Conservation (phyloP, 352 stramenopile genomes). For the Phytophthora agathidicida region DNA sequence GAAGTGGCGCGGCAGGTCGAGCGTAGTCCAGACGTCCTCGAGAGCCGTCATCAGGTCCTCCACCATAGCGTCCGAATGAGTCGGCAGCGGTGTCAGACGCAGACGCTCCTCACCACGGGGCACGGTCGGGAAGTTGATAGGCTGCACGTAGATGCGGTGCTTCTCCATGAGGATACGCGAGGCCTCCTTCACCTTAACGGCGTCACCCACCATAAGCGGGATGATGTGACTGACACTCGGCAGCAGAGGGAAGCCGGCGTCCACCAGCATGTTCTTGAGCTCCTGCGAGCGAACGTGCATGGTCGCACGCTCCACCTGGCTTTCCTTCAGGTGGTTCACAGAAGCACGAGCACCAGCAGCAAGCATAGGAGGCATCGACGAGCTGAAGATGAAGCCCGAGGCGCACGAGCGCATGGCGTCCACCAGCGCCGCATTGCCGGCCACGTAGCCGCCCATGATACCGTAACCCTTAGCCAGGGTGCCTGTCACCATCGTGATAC, state of each 20-base stretch:
- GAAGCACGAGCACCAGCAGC: conserved; percentile 82
- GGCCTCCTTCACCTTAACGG: conserved; percentile 89
- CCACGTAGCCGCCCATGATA: conserved; percentile 93
- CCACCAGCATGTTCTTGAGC: conserved; percentile 85
- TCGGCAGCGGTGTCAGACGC: conserved; percentile 84
- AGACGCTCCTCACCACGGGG: conserved; percentile 90
- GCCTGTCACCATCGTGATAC: conserved; percentile 91
- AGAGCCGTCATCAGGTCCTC: conserved; percentile 83
- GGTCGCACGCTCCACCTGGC: conserved; percentile 71
- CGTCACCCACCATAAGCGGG: conserved; percentile 88
- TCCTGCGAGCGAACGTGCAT: conserved; percentile 89
- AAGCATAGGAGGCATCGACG: conserved; percentile 88
- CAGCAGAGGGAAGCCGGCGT: conserved; percentile 85
- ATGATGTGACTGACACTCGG: conserved; percentile 91
- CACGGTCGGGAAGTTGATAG: conserved; percentile 93
- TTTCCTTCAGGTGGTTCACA: conserved; percentile 86
- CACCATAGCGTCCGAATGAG: conserved; percentile 91
- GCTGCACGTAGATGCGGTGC: conserved; percentile 92
- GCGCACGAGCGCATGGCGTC: conserved; percentile 90
- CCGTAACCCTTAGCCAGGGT: conserved; percentile 92
- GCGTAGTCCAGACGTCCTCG: conserved; percentile 87
- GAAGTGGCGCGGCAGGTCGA: conserved; percentile 78
- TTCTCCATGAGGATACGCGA: conserved; percentile 92
- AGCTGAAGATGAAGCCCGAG: conserved; percentile 92
- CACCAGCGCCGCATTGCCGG: conserved; percentile 79